Base-by-base conservation (phyloP, 495 filamentous ascomycete genomes). In the Tuber calosporum region DNA sequence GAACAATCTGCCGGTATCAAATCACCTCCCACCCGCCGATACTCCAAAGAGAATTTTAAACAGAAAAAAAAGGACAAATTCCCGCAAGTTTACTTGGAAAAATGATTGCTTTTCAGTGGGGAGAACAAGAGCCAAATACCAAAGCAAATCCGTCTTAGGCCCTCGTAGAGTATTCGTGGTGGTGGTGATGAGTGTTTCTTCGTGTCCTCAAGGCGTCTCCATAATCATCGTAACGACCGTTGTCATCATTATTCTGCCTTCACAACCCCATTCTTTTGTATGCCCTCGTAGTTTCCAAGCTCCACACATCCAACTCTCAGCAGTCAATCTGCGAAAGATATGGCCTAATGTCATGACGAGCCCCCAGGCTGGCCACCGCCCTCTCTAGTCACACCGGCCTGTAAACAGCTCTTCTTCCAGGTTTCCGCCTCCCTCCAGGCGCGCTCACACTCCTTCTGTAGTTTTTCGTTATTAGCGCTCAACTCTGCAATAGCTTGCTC, bases 401-500 rank as follows among this genome's bases (percentile, higher is more conserved):
- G 89, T 78, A 91, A 87, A 80, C 91, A 93, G 26, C 90, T 88
- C 73, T 90, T 89, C 84, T 96, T 92, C 92, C 93, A 98, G 74
- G 90, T 91, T 81, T 92, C 90, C 39, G 89, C 85, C 81, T 97
- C 94, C 45, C 88, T 84, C 85, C 89, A 91, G 30, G 90, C 88
- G 34, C 89, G 85, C 72, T 92, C 88, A 75, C 88, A 89, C 77
- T 94, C 92, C 39, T 85, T 83, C 85, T 97, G 97, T 74, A 97
- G 84, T 82, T 97, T 96, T 72, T 97, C 92, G 81, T 94, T 95
- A 72, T 90, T 93, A 5, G 87, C 84, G 79, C 90, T 94, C 74
- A 99, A 89, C 82, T 99, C 94, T 37, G 88, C 87, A 74, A 99
- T 96, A 26, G 96, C 96, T 82, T 97, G 93, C 80, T 94, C 93